These are phyloP conservation scores for Avena eriantha DNA, from an alignment of 176 grass and related monocot species.

Conservation along the genomic window DNA sequence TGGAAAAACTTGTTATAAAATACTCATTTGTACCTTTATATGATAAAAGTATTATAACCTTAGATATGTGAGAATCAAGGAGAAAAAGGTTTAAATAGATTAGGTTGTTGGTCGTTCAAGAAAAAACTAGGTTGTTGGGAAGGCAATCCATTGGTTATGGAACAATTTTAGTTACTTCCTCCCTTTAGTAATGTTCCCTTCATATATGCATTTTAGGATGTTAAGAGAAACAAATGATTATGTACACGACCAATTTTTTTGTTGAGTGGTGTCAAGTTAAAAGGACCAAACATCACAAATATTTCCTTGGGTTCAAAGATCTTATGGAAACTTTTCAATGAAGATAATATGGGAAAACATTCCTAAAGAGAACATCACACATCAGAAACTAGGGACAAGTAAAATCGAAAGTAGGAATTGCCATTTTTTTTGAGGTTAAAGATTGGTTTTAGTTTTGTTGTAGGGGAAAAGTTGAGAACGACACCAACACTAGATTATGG, in stretches of 20 bases:
- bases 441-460: too few relatives aligned
- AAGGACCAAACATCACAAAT: neutral
- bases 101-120: too few relatives aligned
- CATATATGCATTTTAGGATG: neutral
- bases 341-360: too few relatives aligned
- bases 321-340: too few relatives aligned
- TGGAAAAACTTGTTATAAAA: too few relatives aligned
- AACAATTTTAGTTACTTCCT: neutral
- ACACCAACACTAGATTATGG: too few relatives aligned
- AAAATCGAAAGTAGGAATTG: too few relatives aligned
- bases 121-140: neutral
- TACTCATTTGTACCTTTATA: neutral
- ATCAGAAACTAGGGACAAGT: too few relatives aligned
- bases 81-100: neutral
- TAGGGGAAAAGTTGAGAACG: too few relatives aligned
- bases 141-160: neutral
- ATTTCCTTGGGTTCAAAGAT: neutral
- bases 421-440: too few relatives aligned
- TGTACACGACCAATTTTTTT: neutral
- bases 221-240: neutral
- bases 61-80: neutral
- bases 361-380: too few relatives aligned
- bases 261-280: neutral
- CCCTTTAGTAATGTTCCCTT: neutral
- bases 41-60: neutral